Evolutionary conservation across 2,329 filamentous ascomycete genomes (phyloP).

Genomic region (Juglanconis oblonga): DNA sequence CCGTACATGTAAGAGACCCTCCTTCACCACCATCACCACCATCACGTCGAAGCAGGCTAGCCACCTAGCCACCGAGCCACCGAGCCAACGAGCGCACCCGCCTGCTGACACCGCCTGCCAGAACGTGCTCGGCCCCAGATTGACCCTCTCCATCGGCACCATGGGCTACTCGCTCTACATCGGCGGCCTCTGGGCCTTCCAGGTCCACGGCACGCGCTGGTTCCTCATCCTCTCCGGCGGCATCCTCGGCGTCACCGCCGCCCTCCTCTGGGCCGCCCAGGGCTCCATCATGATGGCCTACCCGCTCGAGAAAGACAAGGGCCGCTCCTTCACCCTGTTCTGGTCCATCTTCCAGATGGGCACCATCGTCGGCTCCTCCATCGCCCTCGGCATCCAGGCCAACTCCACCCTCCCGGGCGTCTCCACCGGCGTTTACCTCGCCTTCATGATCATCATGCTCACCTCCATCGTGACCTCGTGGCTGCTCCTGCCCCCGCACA

Average conservation of each 20-base stretch:
- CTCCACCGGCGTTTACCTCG: slow-evolving; percentile 24
- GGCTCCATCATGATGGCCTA: slow-evolving; percentile 20
- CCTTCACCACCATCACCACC: too few species aligned
- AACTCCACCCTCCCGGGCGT: slow-evolving; percentile 21
- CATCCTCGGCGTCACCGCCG: slow-evolving; percentile 20
- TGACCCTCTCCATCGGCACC: slow-evolving; percentile 21
- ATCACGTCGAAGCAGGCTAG: not conserved
- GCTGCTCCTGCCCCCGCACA: slow-evolving; percentile 20
- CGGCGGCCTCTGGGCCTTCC: slow-evolving; percentile 20
- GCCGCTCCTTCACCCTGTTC: slow-evolving; percentile 22
- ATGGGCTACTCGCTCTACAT: slow-evolving; percentile 21
- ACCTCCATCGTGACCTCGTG: slow-evolving; percentile 19
- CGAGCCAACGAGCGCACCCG: too few species aligned
- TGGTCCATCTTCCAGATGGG: slow-evolving; percentile 26
- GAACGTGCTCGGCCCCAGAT: slow-evolving; percentile 21
- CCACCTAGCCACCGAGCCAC: too few species aligned
- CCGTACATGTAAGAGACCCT: slow-evolving; percentile 17
- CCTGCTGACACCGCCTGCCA: slow-evolving; percentile 1
- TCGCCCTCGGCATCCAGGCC: slow-evolving; percentile 24
- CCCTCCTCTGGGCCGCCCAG: slow-evolving; percentile 22
- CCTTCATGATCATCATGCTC: slow-evolving; percentile 26
- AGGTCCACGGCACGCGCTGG: slow-evolving; percentile 20
- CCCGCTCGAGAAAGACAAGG: slow-evolving; percentile 21
- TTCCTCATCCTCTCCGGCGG: slow-evolving; percentile 21
- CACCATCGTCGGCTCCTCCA: slow-evolving; percentile 23